phyloP scores from a whole-genome alignment of 768 basidiomycete species.

The Candolleomyces eurysporus region DNA sequence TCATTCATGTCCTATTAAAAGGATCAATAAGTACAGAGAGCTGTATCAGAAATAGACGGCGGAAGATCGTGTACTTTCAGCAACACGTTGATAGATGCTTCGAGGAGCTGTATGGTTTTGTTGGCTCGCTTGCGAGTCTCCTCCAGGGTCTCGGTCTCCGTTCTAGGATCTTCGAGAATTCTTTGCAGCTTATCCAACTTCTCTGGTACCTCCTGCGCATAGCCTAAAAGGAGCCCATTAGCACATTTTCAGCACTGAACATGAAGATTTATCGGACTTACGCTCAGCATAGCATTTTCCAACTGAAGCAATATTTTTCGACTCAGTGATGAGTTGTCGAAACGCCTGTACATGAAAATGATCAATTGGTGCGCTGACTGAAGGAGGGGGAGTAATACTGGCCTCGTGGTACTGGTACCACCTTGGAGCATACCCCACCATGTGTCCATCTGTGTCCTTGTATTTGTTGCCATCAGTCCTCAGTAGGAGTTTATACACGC shows the following conservation, averaged over 20 bases:
- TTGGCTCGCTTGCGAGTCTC: background rate
- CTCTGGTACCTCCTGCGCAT: background rate
- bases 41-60: too few relatives aligned
- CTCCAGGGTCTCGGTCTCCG: background rate
- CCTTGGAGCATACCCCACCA: background rate
- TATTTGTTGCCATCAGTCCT: background rate
- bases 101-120: background rate
- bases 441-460: background rate
- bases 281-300: background rate
- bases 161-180: background rate
- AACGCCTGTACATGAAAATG: background rate
- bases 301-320: background rate
- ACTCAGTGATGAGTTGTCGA: background rate
- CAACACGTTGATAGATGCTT: background rate
- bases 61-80: background rate
- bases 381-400: background rate
- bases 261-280: background rate
- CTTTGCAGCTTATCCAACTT: background rate
- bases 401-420: background rate
- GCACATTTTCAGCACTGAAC: background rate
- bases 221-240: background rate
- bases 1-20: background rate
- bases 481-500: background rate
- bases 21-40: too few relatives aligned
- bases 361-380: background rate